These are phyloP conservation scores for Plasmodium ovale DNA, from an alignment of 169 alveolate species.

Conservation along the genomic window DNA sequence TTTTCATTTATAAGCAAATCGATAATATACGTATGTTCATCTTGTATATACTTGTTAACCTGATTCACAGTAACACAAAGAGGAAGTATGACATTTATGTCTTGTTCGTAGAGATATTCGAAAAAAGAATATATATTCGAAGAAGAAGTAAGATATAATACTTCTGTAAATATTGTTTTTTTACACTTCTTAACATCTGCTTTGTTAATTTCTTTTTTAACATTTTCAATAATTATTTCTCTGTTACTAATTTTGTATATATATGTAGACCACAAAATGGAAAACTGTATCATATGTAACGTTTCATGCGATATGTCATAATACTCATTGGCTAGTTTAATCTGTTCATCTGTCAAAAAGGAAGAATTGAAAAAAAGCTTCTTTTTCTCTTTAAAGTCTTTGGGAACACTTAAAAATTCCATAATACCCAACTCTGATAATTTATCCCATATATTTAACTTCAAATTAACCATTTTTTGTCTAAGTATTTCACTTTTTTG, in stretches of 20 bases:
- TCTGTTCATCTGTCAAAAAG: slow-evolving; percentile 68
- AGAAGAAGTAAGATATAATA: slow-evolving; percentile 64
- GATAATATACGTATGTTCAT: slow-evolving; percentile 34
- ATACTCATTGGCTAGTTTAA: slow-evolving; percentile 64
- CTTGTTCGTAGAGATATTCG: slow-evolving; percentile 60
- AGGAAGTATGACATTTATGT: slow-evolving; percentile 53
- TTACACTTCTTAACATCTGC: slow-evolving; percentile 32
- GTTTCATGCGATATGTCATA: slow-evolving; percentile 72
- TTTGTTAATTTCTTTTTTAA: slow-evolving; percentile 52
- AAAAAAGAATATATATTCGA: slow-evolving; percentile 69
- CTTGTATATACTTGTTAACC: slow-evolving; percentile 60
- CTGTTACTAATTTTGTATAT: slow-evolving; percentile 55
- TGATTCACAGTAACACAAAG: slow-evolving; percentile 72
- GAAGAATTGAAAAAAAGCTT: slow-evolving; percentile 44
- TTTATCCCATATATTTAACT: slow-evolving; percentile 49
- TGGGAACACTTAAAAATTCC: slow-evolving; percentile 73
- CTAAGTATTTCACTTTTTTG: slow-evolving; percentile 65
- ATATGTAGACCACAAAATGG: slow-evolving; percentile 72
- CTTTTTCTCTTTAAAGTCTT: slow-evolving; percentile 64
- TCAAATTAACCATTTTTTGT: slow-evolving; percentile 57
- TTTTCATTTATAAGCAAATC: slow-evolving; percentile 34
- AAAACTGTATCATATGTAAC: slow-evolving; percentile 60
- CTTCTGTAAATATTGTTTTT: slow-evolving; percentile 69
- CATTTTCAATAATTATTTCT: slow-evolving; percentile 49
- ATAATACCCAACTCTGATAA: slow-evolving; percentile 61